Base-by-base conservation (phyloP, 768 basidiomycete species). In the Austroboletus eburneus region DNA sequence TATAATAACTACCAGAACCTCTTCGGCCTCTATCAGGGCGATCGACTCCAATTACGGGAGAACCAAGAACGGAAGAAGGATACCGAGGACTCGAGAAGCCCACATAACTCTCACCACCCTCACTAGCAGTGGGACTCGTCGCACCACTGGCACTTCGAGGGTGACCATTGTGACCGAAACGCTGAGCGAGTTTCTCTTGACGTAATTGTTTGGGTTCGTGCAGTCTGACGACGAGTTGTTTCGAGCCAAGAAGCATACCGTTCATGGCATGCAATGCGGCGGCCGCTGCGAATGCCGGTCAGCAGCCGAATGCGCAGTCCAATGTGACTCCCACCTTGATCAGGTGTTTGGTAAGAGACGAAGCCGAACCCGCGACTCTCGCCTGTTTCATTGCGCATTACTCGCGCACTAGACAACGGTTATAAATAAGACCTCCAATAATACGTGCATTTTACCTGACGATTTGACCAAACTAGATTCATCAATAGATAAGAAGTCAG, bases 191-290 rank as follows among this genome's bases (percentile, higher is more conserved):
- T 55, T 92, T 91, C 68, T 91, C 89, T 62, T 91, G 87, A 18
- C 92, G 78, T n/a, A 92, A 67, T 61, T 91, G 87, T 63, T 91
- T 93, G 9, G 91, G 91, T 65, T 94, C 92, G 55, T 94, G 91
- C 43, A 94, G 69, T 34, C 92, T 80, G 22, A 95, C 92, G 1
- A 89, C 85, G 32, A 95, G 74, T 44, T 86, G 80, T 61, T 92
- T 91, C 13, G 74, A 69, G 24, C 87, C 88, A 22, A 94, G 48
- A 22, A 77, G 69, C 13, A 69, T 62, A 14, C 90, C 89, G 46
- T 94, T 91, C 91, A 94, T 92, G 9, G 71, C 77, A 42, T 80
- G 79, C 75, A 92, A 68, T 0, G 92, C 92, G 9, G 76, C 74
- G 23, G 76, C 50, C 27, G 91, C 91, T 91, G 52, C 8, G 48